Percentiles rank a stretch among this genome's conserved stretches.
Evolutionary conservation across 1,284 basidiomycete genomes (phyloP).

Genomic region (Ceraceosorus bombacis): DNA sequence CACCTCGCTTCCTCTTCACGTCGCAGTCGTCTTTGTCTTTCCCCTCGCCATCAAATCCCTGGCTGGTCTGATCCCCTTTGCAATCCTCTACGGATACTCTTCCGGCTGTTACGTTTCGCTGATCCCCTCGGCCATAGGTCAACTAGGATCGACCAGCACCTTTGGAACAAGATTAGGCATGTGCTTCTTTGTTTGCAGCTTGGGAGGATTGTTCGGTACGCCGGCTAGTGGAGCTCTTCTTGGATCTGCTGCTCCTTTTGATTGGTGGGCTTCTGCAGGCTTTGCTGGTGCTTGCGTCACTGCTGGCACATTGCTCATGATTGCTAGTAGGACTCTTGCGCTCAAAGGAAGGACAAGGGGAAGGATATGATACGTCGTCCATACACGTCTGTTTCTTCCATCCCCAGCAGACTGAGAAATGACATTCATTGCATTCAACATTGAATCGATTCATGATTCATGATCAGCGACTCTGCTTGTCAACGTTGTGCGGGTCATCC

Average conservation of each 20-base stretch:
- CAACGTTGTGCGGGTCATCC: too few species aligned
- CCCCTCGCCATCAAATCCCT: background rate
- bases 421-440: too few species aligned
- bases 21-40: background rate
- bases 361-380: too few species aligned
- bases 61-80: slow-evolving; percentile 21
- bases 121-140: slow-evolving; percentile 37
- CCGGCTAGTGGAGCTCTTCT: slow-evolving; percentile 23
- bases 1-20: too few species aligned
- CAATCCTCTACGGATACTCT: slow-evolving; percentile 32
- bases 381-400: too few species aligned
- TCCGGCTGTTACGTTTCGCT: slow-evolving; percentile 42
- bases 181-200: slow-evolving; percentile 32
- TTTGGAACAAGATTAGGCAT: slow-evolving; percentile 40
- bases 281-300: slow-evolving; percentile 3
- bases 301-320: background rate
- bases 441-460: too few species aligned
- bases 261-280: slow-evolving; percentile 12
- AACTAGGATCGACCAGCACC: slow-evolving; percentile 39
- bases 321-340: too few species aligned
- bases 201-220: slow-evolving; percentile 36
- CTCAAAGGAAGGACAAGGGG: too few species aligned
- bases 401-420: too few species aligned
- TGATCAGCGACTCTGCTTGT: too few species aligned
- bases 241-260: slow-evolving; percentile 3